These are phyloP conservation scores for Xylaria nigripes DNA, from an alignment of 495 filamentous ascomycete genomes.

Conservation along the genomic window DNA sequence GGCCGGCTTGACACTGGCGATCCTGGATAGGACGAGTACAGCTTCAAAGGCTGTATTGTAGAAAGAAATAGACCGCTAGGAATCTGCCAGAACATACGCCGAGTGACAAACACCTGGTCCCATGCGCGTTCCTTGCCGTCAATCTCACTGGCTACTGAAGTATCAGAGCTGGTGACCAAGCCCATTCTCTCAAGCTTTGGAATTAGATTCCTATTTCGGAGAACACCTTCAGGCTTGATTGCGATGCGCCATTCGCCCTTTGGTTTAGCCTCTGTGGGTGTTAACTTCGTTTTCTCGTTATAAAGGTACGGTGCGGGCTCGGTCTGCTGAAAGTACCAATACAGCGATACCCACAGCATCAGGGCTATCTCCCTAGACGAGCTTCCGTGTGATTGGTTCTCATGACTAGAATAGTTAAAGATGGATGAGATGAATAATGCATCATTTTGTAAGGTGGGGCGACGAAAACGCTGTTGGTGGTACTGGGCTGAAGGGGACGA, in stretches of 20 bases:
- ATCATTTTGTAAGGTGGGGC: slow-evolving; percentile 69
- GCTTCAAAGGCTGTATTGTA: slow-evolving; percentile 55
- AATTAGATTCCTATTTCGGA: slow-evolving; percentile 72
- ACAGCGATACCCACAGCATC: slow-evolving; percentile 92
- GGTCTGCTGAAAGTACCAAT: slow-evolving; percentile 92
- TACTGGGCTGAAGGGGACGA: slow-evolving; percentile 19
- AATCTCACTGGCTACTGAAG: slow-evolving; percentile 57
- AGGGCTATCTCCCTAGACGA: slow-evolving; percentile 82
- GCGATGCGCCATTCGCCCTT: slow-evolving; percentile 82
- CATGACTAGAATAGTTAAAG: slow-evolving; percentile 67
- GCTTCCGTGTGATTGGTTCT: slow-evolving; percentile 70
- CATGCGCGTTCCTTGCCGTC: slow-evolving; percentile 60
- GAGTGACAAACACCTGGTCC: slow-evolving; percentile 74
- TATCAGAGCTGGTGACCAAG: slow-evolving; percentile 66
- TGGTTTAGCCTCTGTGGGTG: slow-evolving; percentile 61
- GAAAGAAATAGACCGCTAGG: slow-evolving; percentile 83
- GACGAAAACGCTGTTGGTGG: slow-evolving; percentile 55
- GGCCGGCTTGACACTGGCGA: slow-evolving; percentile 46
- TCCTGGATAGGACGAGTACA: slow-evolving; percentile 45
- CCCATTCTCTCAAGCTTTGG: slow-evolving; percentile 92
- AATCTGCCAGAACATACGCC: slow-evolving; percentile 83
- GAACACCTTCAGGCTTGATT: slow-evolving; percentile 76
- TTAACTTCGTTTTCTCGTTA: slow-evolving; percentile 53
- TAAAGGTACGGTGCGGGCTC: slow-evolving; percentile 47
- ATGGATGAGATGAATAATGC: slow-evolving; percentile 84